Conservation (phyloP, 768 basidiomycete genomes). For the Boletus huronensis region DNA sequence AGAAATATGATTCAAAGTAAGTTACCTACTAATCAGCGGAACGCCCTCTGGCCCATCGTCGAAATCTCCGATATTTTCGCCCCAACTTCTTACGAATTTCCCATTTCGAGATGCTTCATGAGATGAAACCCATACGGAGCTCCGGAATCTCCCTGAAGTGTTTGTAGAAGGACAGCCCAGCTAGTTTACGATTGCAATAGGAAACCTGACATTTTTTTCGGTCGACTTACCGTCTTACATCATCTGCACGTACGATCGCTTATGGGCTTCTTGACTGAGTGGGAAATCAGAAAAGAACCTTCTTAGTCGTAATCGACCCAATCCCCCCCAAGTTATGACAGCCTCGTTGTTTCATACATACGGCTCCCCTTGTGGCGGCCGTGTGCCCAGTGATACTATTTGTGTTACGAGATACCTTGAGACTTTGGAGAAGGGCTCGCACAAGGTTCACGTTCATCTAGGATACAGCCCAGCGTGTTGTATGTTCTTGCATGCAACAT, state of each 20-base stretch:
- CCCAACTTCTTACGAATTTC: constrained; percentile 1
- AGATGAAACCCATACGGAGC: neutral
- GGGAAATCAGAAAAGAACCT: constrained; percentile 1
- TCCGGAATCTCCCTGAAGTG: constrained; percentile 1
- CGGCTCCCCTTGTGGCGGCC: constrained; percentile 10
- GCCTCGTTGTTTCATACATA: constrained; percentile 1
- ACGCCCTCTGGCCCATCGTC: neutral
- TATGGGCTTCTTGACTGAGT: constrained; percentile 1
- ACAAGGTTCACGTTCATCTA: neutral
- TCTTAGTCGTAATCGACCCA: neutral
- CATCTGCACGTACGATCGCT: neutral
- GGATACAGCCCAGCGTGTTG: neutral
- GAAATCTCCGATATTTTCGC: constrained; percentile 26
- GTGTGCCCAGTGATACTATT: neutral
- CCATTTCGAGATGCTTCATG: constrained; percentile 11
- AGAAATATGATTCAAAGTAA: neutral
- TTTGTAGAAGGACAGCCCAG: neutral
- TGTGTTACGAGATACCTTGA: neutral
- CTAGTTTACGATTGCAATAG: neutral
- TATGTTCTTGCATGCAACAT: neutral
- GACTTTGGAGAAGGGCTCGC: neutral
- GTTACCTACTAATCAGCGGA: neutral
- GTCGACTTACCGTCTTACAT: neutral
- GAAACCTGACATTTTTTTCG: neutral
- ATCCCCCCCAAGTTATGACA: neutral